Percentiles rank a stretch among this genome's conserved stretches.
phyloP scores from a whole-genome alignment of 1,284 basidiomycete genomes.

The Melampsora larici-populina region DNA sequence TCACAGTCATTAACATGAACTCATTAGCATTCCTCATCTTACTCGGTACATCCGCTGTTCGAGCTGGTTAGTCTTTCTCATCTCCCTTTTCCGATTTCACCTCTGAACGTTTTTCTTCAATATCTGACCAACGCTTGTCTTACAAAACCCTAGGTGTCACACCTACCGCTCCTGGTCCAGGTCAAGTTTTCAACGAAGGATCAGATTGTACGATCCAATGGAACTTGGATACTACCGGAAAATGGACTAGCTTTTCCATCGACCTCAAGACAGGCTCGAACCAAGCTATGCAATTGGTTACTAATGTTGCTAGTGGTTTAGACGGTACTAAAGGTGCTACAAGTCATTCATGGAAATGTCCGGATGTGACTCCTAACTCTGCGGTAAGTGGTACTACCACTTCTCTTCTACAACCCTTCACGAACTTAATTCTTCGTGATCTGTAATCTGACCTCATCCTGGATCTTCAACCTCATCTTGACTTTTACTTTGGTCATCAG shows the following conservation, averaged over 20 bases:
- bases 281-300: conserved; percentile 65
- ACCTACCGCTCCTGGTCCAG: conserved; percentile 28
- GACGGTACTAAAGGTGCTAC: conserved; percentile 61
- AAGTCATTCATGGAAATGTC: conserved; percentile 65
- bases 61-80: too few species aligned
- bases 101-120: not conserved
- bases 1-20: too few species aligned
- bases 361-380: conserved; percentile 68
- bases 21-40: too few species aligned
- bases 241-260: conserved; percentile 67
- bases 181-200: conserved; percentile 20
- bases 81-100: not conserved
- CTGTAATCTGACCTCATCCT: not conserved
- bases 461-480: not conserved
- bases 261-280: conserved; percentile 77
- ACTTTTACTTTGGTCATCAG: not conserved
- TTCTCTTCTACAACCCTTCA: conserved; percentile 43
- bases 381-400: conserved; percentile 62
- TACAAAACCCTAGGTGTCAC: not conserved
- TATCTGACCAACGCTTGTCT: not conserved
- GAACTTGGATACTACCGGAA: conserved; percentile 33
- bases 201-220: conserved; percentile 14
- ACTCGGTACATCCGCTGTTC: too few species aligned
- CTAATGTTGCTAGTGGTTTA: conserved; percentile 63
- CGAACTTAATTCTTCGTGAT: not conserved